Conservation (phyloP, 148 eudicot genomes). For the Silene latifolia region DNA sequence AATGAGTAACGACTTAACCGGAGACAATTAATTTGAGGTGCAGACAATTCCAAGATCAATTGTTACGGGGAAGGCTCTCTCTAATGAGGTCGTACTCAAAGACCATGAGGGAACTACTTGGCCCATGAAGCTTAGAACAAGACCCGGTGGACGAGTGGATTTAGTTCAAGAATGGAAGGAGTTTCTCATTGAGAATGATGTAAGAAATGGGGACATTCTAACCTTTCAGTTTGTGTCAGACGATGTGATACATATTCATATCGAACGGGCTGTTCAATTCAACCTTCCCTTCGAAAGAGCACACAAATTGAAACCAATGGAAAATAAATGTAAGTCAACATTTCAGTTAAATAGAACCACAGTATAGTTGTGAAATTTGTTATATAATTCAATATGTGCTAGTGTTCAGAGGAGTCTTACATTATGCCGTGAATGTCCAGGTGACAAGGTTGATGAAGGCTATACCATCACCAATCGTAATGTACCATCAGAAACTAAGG, state of each 20-base stretch:
- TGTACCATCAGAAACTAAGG: slow-evolving; percentile 12
- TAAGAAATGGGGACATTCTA: slow-evolving; percentile 20
- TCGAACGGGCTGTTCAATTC: slow-evolving; percentile 12
- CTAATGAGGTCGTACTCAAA: slow-evolving; percentile 9
- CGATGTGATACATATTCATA: slow-evolving; percentile 12
- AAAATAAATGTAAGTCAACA: slow-evolving; percentile 1
- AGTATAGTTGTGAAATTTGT: background rate
- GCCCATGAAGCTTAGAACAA: slow-evolving; percentile 13
- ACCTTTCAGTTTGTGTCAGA: slow-evolving; percentile 19
- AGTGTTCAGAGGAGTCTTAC: background rate
- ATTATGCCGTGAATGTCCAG: background rate
- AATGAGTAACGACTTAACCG: too few species aligned
- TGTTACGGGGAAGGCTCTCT: background rate
- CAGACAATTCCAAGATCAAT: slow-evolving; percentile 23
- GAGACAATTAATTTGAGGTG: slow-evolving; percentile 3
- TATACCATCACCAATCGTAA: background rate
- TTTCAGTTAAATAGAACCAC: background rate
- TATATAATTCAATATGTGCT: background rate
- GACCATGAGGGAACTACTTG: slow-evolving; percentile 15
- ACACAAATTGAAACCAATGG: slow-evolving; percentile 3
- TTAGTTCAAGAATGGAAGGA: slow-evolving; percentile 12
- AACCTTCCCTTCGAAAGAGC: slow-evolving; percentile 8
- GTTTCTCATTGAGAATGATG: slow-evolving; percentile 4
- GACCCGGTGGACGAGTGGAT: slow-evolving; percentile 9
- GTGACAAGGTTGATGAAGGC: slow-evolving; percentile 12